Base-by-base conservation (phyloP, 441 rosid species). In the Aquilaria agallochum region DNA sequence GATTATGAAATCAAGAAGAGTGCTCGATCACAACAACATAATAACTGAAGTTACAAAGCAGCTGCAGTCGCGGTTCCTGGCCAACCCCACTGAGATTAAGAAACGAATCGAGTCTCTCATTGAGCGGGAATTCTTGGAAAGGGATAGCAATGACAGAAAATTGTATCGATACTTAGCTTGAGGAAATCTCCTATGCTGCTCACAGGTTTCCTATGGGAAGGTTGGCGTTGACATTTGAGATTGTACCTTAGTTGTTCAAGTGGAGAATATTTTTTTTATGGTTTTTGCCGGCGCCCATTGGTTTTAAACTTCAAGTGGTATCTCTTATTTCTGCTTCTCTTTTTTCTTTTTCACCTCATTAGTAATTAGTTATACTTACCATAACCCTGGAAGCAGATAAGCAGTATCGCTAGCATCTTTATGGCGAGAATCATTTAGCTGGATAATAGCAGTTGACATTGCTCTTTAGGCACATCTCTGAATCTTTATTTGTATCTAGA, bases 1-100 rank as follows among this genome's bases (percentile, higher is more conserved):
- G 78, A 89, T 94, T 78, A 94, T 93, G 98, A 90, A 94, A 76
- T 94, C 98, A 1, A 85, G 97, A 71, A 90, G 84, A 74, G 88
- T 89, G 49, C 76, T 89, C 57, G 97, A 91, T 81, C 98, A 94
- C 73, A 90, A 94, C 82, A 89, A 94, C 67, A 76, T 94, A 72
- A 85, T 89, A 42, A 72, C 95, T 0, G 98, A 94, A 75, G 97
- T 88, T 31, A 91, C 96, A 7, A 91, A 85, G 87, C 97, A 90
- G 78, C 73, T 94, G 83, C 97, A 94, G 76, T 76, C 93, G 7
- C 92, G 95, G 63, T 94, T 94, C 78, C 74, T 94, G 71, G 95
- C 98, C 9, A 94, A 89, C 62, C 97, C 97, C 4, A 86, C 90
- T 0, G 99, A 87, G 88, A 94, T 94, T 64, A 94, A 89, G 83